Percentiles rank a stretch among this genome's conserved stretches.
These are phyloP conservation scores for Daldinia eschscholtzii DNA, from an alignment of 2,329 filamentous ascomycete species.

Conservation along the genomic window DNA sequence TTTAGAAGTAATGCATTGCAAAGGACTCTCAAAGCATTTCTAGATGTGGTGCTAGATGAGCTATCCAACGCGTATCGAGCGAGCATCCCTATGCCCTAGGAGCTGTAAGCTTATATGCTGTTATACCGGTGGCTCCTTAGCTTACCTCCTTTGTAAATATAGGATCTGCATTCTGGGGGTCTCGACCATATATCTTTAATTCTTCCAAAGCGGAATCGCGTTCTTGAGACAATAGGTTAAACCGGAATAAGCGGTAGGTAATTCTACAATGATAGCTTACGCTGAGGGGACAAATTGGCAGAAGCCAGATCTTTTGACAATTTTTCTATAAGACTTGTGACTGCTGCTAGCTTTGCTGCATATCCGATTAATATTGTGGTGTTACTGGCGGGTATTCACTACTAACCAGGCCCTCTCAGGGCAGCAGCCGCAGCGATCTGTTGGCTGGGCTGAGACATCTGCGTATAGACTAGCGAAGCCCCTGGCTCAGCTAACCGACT, in stretches of 20 bases:
- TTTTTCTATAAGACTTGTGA: constrained; percentile 72
- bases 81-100: constrained; percentile 80
- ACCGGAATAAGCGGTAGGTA: constrained; percentile 11
- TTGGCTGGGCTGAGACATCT: constrained; percentile 43
- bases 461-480: constrained; percentile 10
- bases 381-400: neutral
- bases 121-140: neutral
- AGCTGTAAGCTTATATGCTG: constrained; percentile 35
- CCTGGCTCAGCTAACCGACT: constrained; percentile 21
- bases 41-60: constrained; percentile 71
- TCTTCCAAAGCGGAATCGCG: constrained; percentile 72
- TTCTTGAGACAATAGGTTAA: constrained; percentile 61
- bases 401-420: constrained; percentile 59
- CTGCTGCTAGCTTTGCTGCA: constrained; percentile 75
- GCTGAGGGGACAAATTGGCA: constrained; percentile 68
- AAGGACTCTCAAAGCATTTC: constrained; percentile 83
- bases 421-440: constrained; percentile 39
- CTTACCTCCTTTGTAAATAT: constrained; percentile 84
- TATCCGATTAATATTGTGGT: constrained; percentile 28
- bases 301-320: constrained; percentile 73
- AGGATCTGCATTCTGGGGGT: constrained; percentile 77
- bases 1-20: constrained; percentile 86
- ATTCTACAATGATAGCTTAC: constrained; percentile 59
- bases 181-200: constrained; percentile 83
- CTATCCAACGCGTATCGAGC: constrained; percentile 79